Percentiles rank a stretch among this genome's conserved stretches.
Conservation (phyloP, 768 basidiomycete genomes). For the Trametes cingulata region DNA sequence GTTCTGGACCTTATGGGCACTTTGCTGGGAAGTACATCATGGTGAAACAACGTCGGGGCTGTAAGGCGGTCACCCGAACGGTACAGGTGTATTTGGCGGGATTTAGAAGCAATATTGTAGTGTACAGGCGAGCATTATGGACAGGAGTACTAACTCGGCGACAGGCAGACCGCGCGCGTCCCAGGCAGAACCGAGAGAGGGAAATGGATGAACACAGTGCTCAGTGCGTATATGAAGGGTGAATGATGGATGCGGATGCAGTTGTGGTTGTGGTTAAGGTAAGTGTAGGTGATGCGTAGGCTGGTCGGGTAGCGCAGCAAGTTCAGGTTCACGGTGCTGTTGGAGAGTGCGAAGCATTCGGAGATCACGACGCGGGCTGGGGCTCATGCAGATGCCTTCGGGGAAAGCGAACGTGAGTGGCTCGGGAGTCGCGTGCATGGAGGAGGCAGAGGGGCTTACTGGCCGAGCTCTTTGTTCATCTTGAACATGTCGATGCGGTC, state of each 20-base stretch:
- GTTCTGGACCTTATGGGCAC: background rate
- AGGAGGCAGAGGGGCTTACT: conserved; percentile 45
- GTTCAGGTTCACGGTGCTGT: background rate
- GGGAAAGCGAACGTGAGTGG: background rate
- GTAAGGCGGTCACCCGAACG: background rate
- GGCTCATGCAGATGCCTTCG: conserved; percentile 26
- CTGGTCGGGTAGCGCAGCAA: background rate
- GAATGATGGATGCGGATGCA: background rate
- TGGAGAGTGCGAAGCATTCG: too few relatives aligned
- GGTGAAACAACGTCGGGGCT: background rate
- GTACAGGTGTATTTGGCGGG: background rate
- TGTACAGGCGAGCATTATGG: conserved; percentile 11
- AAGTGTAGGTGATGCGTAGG: background rate
- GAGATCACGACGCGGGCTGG: background rate
- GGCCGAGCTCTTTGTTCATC: conserved; percentile 90
- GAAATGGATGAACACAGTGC: background rate
- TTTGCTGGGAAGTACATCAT: background rate
- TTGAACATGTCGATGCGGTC: conserved; percentile 91
- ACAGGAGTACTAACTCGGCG: background rate
- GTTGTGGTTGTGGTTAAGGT: too few relatives aligned
- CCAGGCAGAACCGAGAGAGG: background rate
- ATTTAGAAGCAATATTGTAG: conserved; percentile 14
- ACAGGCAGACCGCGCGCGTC: background rate
- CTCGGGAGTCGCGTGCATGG: background rate
- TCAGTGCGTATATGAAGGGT: background rate